Evolutionary conservation across 208 protist species (phyloP).

Genomic region (Blechomonas ayalai): DNA sequence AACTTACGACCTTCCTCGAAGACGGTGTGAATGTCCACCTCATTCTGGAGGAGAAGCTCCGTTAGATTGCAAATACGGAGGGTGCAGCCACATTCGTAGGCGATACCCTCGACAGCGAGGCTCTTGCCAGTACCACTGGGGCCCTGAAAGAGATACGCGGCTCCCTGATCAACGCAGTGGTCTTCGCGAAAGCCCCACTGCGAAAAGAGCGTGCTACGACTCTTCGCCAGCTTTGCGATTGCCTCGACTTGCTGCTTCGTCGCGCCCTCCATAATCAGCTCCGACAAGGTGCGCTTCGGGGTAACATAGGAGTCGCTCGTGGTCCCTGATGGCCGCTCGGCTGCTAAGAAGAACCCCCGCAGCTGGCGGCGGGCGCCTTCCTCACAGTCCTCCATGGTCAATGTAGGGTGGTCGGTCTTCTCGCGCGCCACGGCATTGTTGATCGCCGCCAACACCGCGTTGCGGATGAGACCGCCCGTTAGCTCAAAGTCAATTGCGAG

Average conservation of each 20-base stretch:
- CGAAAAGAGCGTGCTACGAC: slow-evolving; percentile 75
- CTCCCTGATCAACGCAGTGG: slow-evolving; percentile 32
- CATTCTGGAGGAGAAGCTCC: slow-evolving; percentile 48
- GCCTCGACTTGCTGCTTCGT: slow-evolving; percentile 35
- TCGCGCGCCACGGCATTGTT: slow-evolving; percentile 75
- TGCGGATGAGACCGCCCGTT: slow-evolving; percentile 88
- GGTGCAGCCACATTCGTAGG: slow-evolving; percentile 86
- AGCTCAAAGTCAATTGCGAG: slow-evolving; percentile 87
- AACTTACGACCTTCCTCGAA: slow-evolving; percentile 77
- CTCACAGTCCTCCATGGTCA: slow-evolving; percentile 70
- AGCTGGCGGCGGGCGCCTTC: slow-evolving; percentile 76
- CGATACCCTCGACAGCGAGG: slow-evolving; percentile 83
- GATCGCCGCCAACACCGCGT: slow-evolving; percentile 83
- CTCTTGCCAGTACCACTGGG: slow-evolving; percentile 84
- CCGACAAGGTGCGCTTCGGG: slow-evolving; percentile 59
- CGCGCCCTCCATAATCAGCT: slow-evolving; percentile 55
- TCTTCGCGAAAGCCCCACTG: slow-evolving; percentile 87
- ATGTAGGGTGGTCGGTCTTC: slow-evolving; percentile 39
- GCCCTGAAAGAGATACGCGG: slow-evolving; percentile 70
- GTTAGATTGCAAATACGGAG: slow-evolving; percentile 81
- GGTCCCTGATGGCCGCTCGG: slow-evolving; percentile 20
- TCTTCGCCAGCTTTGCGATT: slow-evolving; percentile 66
- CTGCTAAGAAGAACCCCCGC: slow-evolving; percentile 82
- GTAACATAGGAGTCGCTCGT: slow-evolving; percentile 49
- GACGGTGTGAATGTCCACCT: slow-evolving; percentile 43